Percentiles rank a stretch among this genome's conserved stretches.
Conservation (phyloP, 2,329 filamentous ascomycete genomes). For the Huntiella omanensis region DNA sequence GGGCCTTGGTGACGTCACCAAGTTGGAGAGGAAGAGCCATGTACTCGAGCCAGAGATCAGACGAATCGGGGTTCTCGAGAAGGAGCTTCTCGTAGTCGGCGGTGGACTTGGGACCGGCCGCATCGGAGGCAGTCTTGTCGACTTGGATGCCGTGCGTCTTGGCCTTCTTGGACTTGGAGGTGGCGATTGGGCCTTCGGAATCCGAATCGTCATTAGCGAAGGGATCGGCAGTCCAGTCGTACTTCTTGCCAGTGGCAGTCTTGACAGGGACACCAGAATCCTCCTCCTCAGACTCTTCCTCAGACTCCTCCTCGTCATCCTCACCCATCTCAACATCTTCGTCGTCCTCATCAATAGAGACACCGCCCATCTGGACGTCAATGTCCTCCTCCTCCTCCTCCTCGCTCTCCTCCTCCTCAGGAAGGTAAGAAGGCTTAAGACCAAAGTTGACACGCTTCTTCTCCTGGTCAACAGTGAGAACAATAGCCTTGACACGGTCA, state of each 20-base stretch:
- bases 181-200: slow-evolving; percentile 37
- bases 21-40: slow-evolving; percentile 97
- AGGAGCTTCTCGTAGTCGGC: slow-evolving; percentile 89
- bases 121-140: slow-evolving; percentile 85
- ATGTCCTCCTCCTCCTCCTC: slow-evolving; percentile 28
- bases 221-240: slow-evolving; percentile 68
- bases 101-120: slow-evolving; percentile 69
- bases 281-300: slow-evolving; percentile 27
- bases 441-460: slow-evolving; percentile 74
- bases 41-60: slow-evolving; percentile 83
- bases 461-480: slow-evolving; percentile 57
- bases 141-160: slow-evolving; percentile 48
- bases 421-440: slow-evolving; percentile 82
- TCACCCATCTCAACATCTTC: slow-evolving; percentile 22
- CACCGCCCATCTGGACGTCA: slow-evolving; percentile 28
- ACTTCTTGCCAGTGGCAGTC: slow-evolving; percentile 43
- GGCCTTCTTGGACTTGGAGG: slow-evolving; percentile 46
- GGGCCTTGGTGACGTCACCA: slow-evolving; percentile 71
- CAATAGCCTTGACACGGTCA: slow-evolving; percentile 80
- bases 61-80: slow-evolving; percentile 83
- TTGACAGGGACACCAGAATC: slow-evolving; percentile 19
- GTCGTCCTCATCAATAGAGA: slow-evolving; percentile 23
- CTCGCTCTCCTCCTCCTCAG: slow-evolving; percentile 32
- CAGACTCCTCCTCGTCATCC: slow-evolving; percentile 16
- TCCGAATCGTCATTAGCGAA: slow-evolving; percentile 41